Base-by-base conservation (phyloP, 805 yeast genomes). In the Zygoascus ofunaensis region DNA sequence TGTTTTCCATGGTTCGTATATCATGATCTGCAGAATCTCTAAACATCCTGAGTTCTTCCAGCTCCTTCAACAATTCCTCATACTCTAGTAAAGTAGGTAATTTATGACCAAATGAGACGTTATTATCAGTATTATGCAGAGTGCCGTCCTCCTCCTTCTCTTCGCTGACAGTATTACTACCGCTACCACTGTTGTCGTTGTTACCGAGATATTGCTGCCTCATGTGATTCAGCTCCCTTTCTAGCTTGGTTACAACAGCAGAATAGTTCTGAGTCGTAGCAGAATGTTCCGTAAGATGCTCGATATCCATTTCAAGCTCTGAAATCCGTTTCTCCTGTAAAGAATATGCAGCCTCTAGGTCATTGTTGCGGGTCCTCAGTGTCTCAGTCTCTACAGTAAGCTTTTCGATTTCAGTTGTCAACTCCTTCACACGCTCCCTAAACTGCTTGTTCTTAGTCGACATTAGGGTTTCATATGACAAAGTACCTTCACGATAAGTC, bases 401-500 rank as follows among this genome's bases (percentile, higher is more conserved):
- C 21, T 50, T 53, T 7, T 49, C 54, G 4, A 55, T 49, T 32
- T 55, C 55, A n/a, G 45, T 46, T 23, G 50, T 51, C 39, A 58
- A 48, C 3, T 44, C 47, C 4, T 46, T 48, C 32, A 57, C 42
- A 40, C 57, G 57, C 1, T 48, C 53, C 18, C 60, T 46, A 35
- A 62, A 54, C 30, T 57, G 64, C 28, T 59, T 55, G 47, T 59
- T 63, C 43, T 59, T 57, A 21, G 58, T 55, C 8, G 64, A 43
- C 10, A 66, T 50, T 30, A 58, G 53, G 7, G 55, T 49, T 42
- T 68, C 69, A 45, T 65, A 65, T 4, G 64, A 55, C 22, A 61
- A 55, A 20, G 60, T 54, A 10, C 57, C 53, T n/a, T 56, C 58
- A 45, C 58, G 61, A 26, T 39, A 33, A 5, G 18, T 15, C 20